These are phyloP conservation scores for Panellus pusillus DNA, from an alignment of 768 basidiomycete genomes.

Conservation along the genomic window DNA sequence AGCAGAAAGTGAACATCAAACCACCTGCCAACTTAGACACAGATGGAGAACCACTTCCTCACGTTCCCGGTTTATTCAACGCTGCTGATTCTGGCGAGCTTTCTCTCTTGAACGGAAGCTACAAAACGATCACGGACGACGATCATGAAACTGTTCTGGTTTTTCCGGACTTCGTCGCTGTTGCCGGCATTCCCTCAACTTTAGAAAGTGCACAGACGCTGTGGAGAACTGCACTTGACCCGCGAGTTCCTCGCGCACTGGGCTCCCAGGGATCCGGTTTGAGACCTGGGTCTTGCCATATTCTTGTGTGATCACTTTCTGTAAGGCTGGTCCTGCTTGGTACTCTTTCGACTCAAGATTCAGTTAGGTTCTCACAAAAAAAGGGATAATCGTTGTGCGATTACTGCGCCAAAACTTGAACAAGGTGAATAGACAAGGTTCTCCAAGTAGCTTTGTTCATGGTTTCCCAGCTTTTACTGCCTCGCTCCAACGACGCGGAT, in stretches of 20 bases:
- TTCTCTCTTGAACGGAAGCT: constrained; percentile 82
- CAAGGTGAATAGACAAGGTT: constrained; percentile 48
- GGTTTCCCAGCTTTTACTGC: constrained; percentile 54
- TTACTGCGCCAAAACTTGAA: constrained; percentile 83
- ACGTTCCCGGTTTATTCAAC: constrained; percentile 57
- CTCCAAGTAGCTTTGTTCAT: constrained; percentile 16
- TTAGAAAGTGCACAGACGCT: constrained; percentile 65
- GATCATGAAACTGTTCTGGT: constrained; percentile 80
- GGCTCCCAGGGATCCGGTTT: constrained; percentile 46
- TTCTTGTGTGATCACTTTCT: constrained; percentile 87
- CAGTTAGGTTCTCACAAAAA: constrained; percentile 51
- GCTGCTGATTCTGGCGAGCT: constrained; percentile 54
- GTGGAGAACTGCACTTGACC: constrained; percentile 64
- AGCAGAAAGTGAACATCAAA: constrained; percentile 14
- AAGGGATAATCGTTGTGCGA: constrained; percentile 87
- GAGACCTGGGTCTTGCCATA: constrained; percentile 86
- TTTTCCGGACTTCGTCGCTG: constrained; percentile 89
- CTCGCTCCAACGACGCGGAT: constrained; percentile 64
- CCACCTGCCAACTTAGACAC: constrained; percentile 27
- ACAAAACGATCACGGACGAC: constrained; percentile 65
- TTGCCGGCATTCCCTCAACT: constrained; percentile 68
- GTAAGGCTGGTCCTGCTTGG: constrained; percentile 31
- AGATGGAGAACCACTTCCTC: constrained; percentile 15
- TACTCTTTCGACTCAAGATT: no score
- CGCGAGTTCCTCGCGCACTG: constrained; percentile 47